Evolutionary conservation across 176 grass and related monocot species (phyloP).

Genomic region (Aegilops sharonensis): DNA sequence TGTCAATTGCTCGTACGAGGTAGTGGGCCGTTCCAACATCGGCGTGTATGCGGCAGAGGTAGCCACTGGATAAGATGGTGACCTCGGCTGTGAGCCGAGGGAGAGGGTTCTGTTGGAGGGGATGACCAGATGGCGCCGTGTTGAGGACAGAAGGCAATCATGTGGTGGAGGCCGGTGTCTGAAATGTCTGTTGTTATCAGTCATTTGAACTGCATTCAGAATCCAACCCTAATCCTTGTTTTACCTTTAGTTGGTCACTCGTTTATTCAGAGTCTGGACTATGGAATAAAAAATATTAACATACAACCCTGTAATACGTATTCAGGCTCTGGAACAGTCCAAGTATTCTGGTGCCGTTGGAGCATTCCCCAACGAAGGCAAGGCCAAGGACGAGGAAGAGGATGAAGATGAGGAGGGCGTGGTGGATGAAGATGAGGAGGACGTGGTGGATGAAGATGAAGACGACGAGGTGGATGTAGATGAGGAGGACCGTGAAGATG

Average conservation of each 20-base stretch:
- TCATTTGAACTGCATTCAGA: neutral
- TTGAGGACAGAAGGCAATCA: neutral
- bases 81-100: too few species aligned
- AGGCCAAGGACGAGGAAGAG: too few species aligned
- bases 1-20: neutral
- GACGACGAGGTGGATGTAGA: neutral
- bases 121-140: too few species aligned
- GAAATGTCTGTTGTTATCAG: too few species aligned
- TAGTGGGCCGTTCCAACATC: too few species aligned
- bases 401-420: too few species aligned
- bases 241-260: neutral
- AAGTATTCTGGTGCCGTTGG: neutral
- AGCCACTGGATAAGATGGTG: neutral
- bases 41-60: neutral
- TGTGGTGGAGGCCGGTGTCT: too few species aligned
- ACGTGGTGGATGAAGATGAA: neutral
- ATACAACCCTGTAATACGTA: neutral
- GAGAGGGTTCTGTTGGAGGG: too few species aligned
- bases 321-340: neutral
- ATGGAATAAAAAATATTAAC: neutral
- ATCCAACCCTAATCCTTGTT: neutral
- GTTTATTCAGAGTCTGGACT: neutral
- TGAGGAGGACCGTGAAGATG: neutral
- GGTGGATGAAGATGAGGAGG: neutral
- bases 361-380: neutral